A percentile compares a stretch with the other conserved stretches of the same genome.
phyloP scores from a whole-genome alignment of 2,329 filamentous ascomycete genomes.

The Dryadomyces sulphureus region DNA sequence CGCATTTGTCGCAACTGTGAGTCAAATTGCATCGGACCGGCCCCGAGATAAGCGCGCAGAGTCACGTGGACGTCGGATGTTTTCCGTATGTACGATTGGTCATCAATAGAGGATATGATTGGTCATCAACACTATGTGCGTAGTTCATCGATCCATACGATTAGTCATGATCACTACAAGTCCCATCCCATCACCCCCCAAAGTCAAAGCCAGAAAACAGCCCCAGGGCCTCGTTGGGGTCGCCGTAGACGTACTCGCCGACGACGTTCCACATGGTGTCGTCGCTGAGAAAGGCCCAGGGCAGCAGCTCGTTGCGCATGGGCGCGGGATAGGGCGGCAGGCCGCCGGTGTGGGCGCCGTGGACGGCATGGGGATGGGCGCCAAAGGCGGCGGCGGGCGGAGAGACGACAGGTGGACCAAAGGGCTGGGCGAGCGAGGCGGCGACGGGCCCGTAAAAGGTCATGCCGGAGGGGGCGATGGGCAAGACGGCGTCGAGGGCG shows the following conservation, averaged over 20 bases:
- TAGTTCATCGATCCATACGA: no score
- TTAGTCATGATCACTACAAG: background rate
- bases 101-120: no score
- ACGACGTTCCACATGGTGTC: conserved; percentile 4
- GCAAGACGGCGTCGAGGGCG: background rate
- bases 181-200: background rate
- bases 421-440: background rate
- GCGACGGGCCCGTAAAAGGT: background rate
- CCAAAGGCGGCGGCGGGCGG: background rate
- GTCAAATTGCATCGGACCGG: background rate
- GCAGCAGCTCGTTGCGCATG: background rate
- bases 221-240: conserved; percentile 1
- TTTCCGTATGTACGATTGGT: background rate
- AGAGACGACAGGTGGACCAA: background rate
- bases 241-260: conserved; percentile 2
- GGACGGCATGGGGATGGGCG: background rate
- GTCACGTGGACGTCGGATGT: background rate
- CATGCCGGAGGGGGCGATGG: background rate
- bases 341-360: background rate
- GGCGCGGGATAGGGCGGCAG: background rate
- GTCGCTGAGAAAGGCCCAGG: conserved; percentile 3
- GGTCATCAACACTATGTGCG: no score
- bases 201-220: conserved; percentile 1
- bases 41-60: background rate
- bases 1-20: no score